Evolutionary conservation across 768 basidiomycete species (phyloP), one percentile per base, ranked within the genome.

Genomic region (Lentinus brumalis): DNA sequence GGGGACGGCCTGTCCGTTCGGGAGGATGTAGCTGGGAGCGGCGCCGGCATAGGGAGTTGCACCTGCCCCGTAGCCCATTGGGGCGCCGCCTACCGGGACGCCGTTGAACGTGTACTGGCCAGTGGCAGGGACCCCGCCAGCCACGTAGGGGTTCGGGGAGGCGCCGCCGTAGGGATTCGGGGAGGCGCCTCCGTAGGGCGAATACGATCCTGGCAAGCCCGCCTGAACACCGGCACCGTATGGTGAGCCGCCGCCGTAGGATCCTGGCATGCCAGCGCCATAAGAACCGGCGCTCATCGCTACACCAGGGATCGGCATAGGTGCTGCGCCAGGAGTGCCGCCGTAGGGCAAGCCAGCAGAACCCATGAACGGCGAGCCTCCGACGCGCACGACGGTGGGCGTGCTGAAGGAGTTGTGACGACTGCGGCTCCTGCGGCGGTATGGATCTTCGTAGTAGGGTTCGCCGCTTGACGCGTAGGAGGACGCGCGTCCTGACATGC

Each of bases 351-450:
- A 46, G 7, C 39, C 53, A 10, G 51, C 42, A 21, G 51, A 40
- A 11, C 56, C 57, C 38, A 32, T 42, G 53, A 50, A 47, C 32
- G 53, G 57, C 11, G 63, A 52, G 10, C 50, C 40, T 14, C 61
- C 56, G 16, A 56, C 61, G 32, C 57, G 62, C n/a, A 63, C 57
- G 16, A 59, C 53, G 6, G 50, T 41, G n/a, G 58, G 59, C 7
- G 50, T 53, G 51, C 40, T 64, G 63, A 57, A 60, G 9, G 63
- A 61, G 29, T 59, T 59, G 42, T 57, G 63, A 11, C 63, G 63
- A 14, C 55, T 60, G 10, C 63, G 58, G 12, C 58, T 21, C 14
- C 53, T n/a, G 47, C 52, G 50, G 35, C 59, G 55, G 47, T 60
- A 60, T 4, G 52, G 14, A 21, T 60, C 63, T 6, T 57, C 56